These are phyloP conservation scores for Seiridium unicorne DNA, from an alignment of 2,329 filamentous ascomycete species.

Conservation along the genomic window DNA sequence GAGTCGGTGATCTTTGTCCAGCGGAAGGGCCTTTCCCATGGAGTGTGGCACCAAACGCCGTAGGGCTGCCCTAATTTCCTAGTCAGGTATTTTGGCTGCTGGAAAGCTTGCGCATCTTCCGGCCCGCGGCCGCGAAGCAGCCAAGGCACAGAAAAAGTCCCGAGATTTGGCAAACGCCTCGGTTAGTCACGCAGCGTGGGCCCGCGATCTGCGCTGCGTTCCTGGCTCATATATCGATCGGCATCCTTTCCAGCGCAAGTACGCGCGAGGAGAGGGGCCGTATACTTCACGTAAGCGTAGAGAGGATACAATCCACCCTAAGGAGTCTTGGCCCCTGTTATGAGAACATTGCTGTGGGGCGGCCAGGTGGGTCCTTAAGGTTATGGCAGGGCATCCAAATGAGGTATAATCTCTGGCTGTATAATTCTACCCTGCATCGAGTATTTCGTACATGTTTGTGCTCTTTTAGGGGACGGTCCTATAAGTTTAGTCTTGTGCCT, in stretches of 20 bases:
- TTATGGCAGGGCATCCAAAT: neutral
- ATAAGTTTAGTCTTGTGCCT: neutral
- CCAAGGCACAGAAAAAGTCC: neutral
- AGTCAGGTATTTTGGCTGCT: neutral
- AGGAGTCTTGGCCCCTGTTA: neutral
- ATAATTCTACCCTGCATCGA: neutral
- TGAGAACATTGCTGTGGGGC: neutral
- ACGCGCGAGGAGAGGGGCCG: neutral
- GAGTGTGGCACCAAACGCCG: neutral
- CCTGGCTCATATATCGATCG: neutral
- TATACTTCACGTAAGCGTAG: neutral
- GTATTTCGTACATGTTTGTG: neutral
- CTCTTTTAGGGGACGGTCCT: neutral
- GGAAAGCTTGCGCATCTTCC: conserved; percentile 1
- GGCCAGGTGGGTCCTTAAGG: neutral
- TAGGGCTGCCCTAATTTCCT: neutral
- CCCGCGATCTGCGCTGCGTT: neutral
- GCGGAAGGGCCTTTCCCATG: too few species aligned
- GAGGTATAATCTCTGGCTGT: neutral
- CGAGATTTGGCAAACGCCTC: neutral
- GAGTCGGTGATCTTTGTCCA: too few species aligned
- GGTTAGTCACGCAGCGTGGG: too few species aligned
- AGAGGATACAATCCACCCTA: neutral
- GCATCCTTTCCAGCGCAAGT: neutral
- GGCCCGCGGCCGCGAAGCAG: conserved; percentile 1